Conservation (phyloP, 257 asterid species). For the Scutellaria minor region DNA sequence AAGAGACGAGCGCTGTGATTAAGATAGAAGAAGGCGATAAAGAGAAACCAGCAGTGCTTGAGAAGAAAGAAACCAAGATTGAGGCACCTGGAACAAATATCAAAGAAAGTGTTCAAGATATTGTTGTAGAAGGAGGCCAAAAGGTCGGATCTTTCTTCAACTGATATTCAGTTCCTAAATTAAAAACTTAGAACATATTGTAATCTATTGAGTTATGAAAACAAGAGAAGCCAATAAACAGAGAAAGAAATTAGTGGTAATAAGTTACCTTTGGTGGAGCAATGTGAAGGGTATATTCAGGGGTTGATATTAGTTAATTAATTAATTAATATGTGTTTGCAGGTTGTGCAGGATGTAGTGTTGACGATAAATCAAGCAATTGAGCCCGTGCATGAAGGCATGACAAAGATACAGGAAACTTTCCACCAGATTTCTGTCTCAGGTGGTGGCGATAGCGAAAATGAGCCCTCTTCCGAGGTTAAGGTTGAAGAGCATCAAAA, state of each 20-base stretch:
- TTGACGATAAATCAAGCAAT: slow-evolving; percentile 93
- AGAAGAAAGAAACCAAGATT: slow-evolving; percentile 66
- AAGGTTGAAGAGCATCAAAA: slow-evolving; percentile 54
- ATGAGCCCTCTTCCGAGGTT: slow-evolving; percentile 42
- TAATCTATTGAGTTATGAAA: neutral
- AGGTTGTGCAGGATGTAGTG: slow-evolving; percentile 93
- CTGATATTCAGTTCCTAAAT: neutral
- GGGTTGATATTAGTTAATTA: neutral
- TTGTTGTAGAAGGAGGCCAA: slow-evolving; percentile 93
- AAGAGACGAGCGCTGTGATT: slow-evolving; percentile 54
- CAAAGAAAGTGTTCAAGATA: slow-evolving; percentile 89
- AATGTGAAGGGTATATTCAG: neutral
- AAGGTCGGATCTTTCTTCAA: slow-evolving; percentile 51
- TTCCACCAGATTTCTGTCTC: slow-evolving; percentile 69
- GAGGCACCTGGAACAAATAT: slow-evolving; percentile 89
- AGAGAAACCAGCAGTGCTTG: slow-evolving; percentile 58
- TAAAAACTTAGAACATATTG: no score
- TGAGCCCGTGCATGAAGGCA: slow-evolving; percentile 89
- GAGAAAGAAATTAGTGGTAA: no score
- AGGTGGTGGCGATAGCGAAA: slow-evolving; percentile 40
- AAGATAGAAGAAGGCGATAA: slow-evolving; percentile 54
- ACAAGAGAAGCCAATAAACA: neutral
- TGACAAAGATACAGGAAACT: slow-evolving; percentile 89
- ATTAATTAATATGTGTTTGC: slow-evolving; percentile 9
- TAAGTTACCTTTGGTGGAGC: neutral